phyloP scores from a whole-genome alignment of 1,139 yeast genomes.

The Hansenula anomala region DNA sequence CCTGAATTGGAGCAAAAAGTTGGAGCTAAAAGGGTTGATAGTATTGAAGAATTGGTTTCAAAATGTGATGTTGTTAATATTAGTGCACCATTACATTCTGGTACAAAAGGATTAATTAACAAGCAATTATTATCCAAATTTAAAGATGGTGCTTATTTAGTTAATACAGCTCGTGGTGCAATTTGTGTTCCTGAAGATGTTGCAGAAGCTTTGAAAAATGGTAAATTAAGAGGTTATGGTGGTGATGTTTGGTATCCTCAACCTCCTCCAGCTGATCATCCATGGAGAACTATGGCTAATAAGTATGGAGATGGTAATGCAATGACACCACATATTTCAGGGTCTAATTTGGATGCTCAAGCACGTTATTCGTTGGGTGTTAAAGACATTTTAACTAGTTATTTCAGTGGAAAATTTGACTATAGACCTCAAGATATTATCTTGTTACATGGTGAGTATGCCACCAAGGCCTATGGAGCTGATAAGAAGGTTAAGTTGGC shows the following conservation, averaged over 20 bases:
- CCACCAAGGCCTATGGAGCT: slow-evolving; percentile 67
- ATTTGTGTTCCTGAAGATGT: slow-evolving; percentile 69
- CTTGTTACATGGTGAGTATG: slow-evolving; percentile 67
- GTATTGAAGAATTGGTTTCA: slow-evolving; percentile 62
- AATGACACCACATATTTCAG: slow-evolving; percentile 81
- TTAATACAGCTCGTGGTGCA: slow-evolving; percentile 85
- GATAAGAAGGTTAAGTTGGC: slow-evolving; percentile 29
- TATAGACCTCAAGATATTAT: slow-evolving; percentile 74
- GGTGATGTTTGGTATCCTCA: slow-evolving; percentile 85
- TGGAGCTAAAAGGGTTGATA: slow-evolving; percentile 57
- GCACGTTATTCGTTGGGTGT: slow-evolving; percentile 68
- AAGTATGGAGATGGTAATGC: slow-evolving; percentile 73
- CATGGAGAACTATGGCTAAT: slow-evolving; percentile 71
- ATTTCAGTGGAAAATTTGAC: slow-evolving; percentile 56
- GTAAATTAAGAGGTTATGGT: slow-evolving; percentile 74
- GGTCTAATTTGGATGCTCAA: slow-evolving; percentile 80
- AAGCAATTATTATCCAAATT: slow-evolving; percentile 63
- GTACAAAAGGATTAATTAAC: slow-evolving; percentile 62
- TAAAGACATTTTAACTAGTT: slow-evolving; percentile 56
- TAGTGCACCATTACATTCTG: slow-evolving; percentile 74
- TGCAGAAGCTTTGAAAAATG: slow-evolving; percentile 66
- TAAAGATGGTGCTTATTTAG: slow-evolving; percentile 74
- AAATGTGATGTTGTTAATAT: slow-evolving; percentile 73
- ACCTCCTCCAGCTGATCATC: slow-evolving; percentile 73
- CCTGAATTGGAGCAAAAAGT: slow-evolving; percentile 51